These are phyloP conservation scores for Syzygium aromaticum DNA, from an alignment of 345 rosid species.

Conservation along the genomic window DNA sequence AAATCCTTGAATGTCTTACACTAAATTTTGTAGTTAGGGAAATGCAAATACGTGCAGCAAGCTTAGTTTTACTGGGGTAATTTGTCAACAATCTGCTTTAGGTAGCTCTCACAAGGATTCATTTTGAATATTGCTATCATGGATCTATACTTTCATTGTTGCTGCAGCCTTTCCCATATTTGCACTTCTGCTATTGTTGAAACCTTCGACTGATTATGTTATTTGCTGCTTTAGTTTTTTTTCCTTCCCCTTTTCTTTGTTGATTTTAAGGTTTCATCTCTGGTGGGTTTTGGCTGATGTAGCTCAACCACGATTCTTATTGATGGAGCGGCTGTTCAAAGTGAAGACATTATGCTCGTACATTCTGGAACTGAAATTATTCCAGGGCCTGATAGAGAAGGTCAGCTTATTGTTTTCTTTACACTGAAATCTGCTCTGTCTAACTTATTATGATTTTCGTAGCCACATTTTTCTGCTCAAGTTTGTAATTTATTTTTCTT, in stretches of 20 bases:
- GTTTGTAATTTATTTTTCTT: not conserved
- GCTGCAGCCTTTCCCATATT: not conserved
- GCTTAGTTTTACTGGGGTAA: not conserved
- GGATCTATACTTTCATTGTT: not conserved
- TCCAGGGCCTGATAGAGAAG: constrained; percentile 50
- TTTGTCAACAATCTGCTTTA: not conserved
- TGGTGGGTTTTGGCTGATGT: constrained; percentile 7
- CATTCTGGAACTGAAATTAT: constrained; percentile 60
- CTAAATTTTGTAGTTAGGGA: not conserved
- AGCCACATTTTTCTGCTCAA: not conserved
- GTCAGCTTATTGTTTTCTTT: constrained; percentile 20
- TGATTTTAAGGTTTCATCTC: not conserved
- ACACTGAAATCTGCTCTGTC: not conserved
- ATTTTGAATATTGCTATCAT: not conserved
- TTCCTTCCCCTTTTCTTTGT: not conserved
- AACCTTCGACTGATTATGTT: not conserved
- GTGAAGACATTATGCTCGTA: constrained; percentile 37
- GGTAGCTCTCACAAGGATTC: not conserved
- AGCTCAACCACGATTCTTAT: constrained; percentile 59
- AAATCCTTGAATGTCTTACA: not conserved
- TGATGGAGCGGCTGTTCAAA: constrained; percentile 36
- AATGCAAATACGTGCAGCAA: not conserved
- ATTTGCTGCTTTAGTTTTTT: not conserved
- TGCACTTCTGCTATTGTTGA: not conserved
- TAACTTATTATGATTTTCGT: not conserved